A percentile compares a stretch with the other conserved stretches of the same genome.
These are phyloP conservation scores for Pseudozyma pruni DNA, from an alignment of 1,284 basidiomycete genomes.

Conservation along the genomic window DNA sequence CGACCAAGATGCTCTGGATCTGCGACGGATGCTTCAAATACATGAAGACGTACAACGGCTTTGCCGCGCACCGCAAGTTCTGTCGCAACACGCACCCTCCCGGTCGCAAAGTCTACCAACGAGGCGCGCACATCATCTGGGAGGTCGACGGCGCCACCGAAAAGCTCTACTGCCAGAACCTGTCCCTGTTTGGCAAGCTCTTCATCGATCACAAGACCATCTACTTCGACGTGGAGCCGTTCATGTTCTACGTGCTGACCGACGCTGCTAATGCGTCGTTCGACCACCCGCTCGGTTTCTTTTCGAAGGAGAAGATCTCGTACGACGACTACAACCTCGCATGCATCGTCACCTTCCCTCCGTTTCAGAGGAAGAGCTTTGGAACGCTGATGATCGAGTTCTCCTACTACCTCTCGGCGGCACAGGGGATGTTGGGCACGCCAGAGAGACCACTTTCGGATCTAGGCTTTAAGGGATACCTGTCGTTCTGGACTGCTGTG, in stretches of 20 bases:
- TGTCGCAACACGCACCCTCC: conserved; percentile 83
- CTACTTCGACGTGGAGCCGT: conserved; percentile 80
- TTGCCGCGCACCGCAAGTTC: conserved; percentile 71
- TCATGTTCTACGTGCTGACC: conserved; percentile 92
- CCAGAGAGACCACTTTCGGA: conserved; percentile 95
- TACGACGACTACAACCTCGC: conserved; percentile 98
- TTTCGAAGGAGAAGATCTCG: conserved; percentile 95
- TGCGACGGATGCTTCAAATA: conserved; percentile 98
- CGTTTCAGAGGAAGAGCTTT: conserved; percentile 87
- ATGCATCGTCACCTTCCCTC: conserved; percentile 94
- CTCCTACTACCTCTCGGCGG: conserved; percentile 90
- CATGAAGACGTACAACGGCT: conserved; percentile 71
- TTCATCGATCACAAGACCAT: conserved; percentile 99
- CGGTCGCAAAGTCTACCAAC: conserved; percentile 87
- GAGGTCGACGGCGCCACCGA: conserved; percentile 87
- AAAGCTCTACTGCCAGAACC: conserved; percentile 93
- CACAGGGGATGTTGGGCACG: conserved; percentile 82
- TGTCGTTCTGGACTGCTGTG: conserved; percentile 88
- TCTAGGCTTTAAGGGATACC: conserved; percentile 88
- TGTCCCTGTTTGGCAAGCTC: conserved; percentile 95
- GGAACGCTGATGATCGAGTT: conserved; percentile 98
- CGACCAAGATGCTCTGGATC: conserved; percentile 71
- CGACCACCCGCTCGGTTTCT: conserved; percentile 90
- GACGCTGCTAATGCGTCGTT: conserved; percentile 78
- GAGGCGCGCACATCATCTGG: conserved; percentile 90